These are phyloP conservation scores for Alloascoidea hylecoeti DNA, from an alignment of 805 yeast genomes.

Conservation along the genomic window DNA sequence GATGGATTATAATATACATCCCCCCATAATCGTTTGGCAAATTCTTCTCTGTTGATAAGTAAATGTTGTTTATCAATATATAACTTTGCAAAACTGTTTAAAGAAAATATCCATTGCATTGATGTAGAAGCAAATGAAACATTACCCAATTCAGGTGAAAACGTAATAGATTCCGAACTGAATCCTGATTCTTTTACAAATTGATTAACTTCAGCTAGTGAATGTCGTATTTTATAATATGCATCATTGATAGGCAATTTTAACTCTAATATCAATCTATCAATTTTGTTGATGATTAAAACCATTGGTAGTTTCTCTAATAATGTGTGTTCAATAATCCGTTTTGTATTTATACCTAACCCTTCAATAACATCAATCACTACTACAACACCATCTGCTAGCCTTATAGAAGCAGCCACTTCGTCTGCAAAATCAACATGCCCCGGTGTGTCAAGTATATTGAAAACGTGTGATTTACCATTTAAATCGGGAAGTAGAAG, in stretches of 20 bases:
- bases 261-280: slow-evolving; percentile 70
- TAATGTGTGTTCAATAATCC: slow-evolving; percentile 37
- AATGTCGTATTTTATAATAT: slow-evolving; percentile 47
- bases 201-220: slow-evolving; percentile 51
- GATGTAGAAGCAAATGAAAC: slow-evolving; percentile 64
- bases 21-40: slow-evolving; percentile 66
- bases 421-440: slow-evolving; percentile 80
- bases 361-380: slow-evolving; percentile 88
- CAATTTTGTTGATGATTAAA: slow-evolving; percentile 69
- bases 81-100: slow-evolving; percentile 50
- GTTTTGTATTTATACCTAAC: slow-evolving; percentile 35
- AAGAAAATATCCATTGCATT: slow-evolving; percentile 49
- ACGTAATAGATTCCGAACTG: slow-evolving; percentile 12
- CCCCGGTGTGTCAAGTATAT: slow-evolving; percentile 83
- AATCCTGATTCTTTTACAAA: slow-evolving; percentile 19
- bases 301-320: slow-evolving; percentile 34
- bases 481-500: slow-evolving; percentile 38
- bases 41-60: slow-evolving; percentile 20
- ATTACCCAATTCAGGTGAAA: slow-evolving; percentile 53
- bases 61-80: slow-evolving; percentile 18
- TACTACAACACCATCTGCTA: slow-evolving; percentile 52
- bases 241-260: slow-evolving; percentile 63
- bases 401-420: slow-evolving; percentile 35
- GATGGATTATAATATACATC: slow-evolving; percentile 35
- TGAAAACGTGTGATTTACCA: slow-evolving; percentile 41